A percentile compares a stretch with the other conserved stretches of the same genome.
Evolutionary conservation across 2,329 filamentous ascomycete species (phyloP).

Genomic region (Colletotrichum paranaense): DNA sequence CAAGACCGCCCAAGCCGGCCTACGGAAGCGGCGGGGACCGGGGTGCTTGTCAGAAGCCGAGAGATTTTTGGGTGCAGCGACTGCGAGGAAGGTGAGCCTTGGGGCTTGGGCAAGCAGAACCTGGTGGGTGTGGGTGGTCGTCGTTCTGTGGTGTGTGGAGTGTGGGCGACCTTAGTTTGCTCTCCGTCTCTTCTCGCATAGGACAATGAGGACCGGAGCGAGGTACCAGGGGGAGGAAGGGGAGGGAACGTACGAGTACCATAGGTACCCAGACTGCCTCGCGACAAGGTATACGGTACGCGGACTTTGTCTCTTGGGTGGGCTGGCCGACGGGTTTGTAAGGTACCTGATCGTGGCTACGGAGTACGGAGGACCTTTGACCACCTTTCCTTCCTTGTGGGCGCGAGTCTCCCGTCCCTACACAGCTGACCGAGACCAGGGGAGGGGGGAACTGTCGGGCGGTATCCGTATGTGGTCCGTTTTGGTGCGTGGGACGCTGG

Average conservation of each 20-base stretch:
- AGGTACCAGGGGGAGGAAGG: not conserved
- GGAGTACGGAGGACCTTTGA: not conserved
- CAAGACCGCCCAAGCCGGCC: constrained; percentile 32
- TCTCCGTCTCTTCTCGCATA: constrained; percentile 4
- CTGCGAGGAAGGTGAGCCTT: not conserved
- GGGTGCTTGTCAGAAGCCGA: constrained; percentile 36
- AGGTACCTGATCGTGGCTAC: not conserved
- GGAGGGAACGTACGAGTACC: not conserved
- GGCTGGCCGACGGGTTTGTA: not conserved
- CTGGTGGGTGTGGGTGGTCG: too few relatives aligned
- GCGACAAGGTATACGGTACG: constrained; percentile 1
- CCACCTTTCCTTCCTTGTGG: not conserved
- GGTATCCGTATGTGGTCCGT: constrained; percentile 21
- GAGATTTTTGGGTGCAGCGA: constrained; percentile 15
- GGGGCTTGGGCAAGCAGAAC: not conserved
- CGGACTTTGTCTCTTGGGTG: not conserved
- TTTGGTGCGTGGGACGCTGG: constrained; percentile 13
- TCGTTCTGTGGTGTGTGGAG: not conserved
- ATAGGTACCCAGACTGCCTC: not conserved
- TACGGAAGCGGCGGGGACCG: constrained; percentile 36
- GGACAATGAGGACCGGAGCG: not conserved
- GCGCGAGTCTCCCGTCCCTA: constrained; percentile 11
- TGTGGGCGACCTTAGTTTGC: not conserved
- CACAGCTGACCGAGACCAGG: constrained; percentile 30
- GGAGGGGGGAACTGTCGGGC: not conserved